Base-by-base conservation (phyloP, 495 filamentous ascomycete species). In the Chaetomium fimeti region DNA sequence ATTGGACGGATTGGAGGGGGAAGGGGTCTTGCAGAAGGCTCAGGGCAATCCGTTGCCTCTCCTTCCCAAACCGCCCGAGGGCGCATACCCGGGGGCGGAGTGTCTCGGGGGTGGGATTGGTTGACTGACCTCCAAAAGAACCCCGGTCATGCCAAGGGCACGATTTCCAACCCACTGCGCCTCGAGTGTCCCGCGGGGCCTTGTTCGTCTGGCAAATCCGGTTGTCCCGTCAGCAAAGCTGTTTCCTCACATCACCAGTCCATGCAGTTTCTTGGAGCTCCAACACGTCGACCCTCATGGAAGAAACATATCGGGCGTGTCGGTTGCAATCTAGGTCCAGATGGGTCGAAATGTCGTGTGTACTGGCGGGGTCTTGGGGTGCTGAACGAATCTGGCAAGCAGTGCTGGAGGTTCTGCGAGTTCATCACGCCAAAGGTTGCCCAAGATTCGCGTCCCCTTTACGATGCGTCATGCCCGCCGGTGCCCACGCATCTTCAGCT, bases 141-240 rank as follows among this genome's bases (percentile, higher is more conserved):
- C 72, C 72, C 71, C 54, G 59, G 69, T 73, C 71, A 64, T 69
- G 67, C 71, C 69, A 75, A 75, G 72, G 58, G 15, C 56, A 60
- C 53, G 63, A 66, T 64, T 67, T 63, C 69, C 69, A 68, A 65
- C 54, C 64, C 67, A 66, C 67, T 71, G 67, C 58, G 60, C 62
- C 57, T 64, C 61, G 61, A 57, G 24, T 42, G 56, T 53, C 56
- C 32, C 32, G 32, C 32, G 58, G 38, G 42, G 29, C 20, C 22
- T 55, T 49, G 62, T 66, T 62, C 49, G 62, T 56, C 66, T 72
- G 60, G 57, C 38, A 42, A 53, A 64, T 51, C 48, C 47, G 38
- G 47, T 53, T 48, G 18, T 55, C 53, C 60, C 5, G 70, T 71
- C 63, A 74, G 70, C 66, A 59, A 38, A 24, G 42, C 24, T 38